Base-by-base conservation (phyloP, 2,329 filamentous ascomycete genomes). In the Aspergillus fumigatiaffinis region DNA sequence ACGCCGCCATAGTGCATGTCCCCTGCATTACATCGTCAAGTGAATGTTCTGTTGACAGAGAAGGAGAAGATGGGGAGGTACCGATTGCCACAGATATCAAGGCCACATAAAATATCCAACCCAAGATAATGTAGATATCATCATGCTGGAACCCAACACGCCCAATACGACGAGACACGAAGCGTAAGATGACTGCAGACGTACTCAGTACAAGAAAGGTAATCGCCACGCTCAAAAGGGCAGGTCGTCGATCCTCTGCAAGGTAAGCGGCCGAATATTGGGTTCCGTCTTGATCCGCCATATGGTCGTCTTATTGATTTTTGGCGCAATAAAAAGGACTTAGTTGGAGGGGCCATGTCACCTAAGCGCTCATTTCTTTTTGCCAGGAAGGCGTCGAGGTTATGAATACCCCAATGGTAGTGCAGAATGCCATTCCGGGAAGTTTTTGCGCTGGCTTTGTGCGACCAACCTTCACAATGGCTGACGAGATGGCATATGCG, bases 161-260 rank as follows among this genome's bases (percentile, higher is more conserved):
- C 7, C 52, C 55, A 4, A 57, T 47, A 10, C 28, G 47, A 20
- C 50, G 49, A 2, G 55, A 57, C 10, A 48, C 28, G 23, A 26
- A 46, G 14, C 55, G 55, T 21, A 57, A 28, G 25, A 46, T 12
- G 20, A 57, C 47, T 25, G 41, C 44, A 4, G 51, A n/a, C 3
- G 52, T 54, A 28, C 54, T 52, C 14, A 57, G 52, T 12, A 48
- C 29, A 25, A 57, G 50, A 20, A 54, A 57, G 10, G 54, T 5
- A 3, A 49, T 25, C 0, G 47, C 46, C 12, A 54, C 41, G 28
- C 25, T 26, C 14, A 51, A 25, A 3, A 57, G 21, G 2, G 41
- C 17, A 14, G 32, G 21, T 9, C 51, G 55, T 14, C 44, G 29
- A 21, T 50, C 32, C 29, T 56, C 50, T 21, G 51, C 26, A 23